These are phyloP conservation scores for Haematococcus sp. DNA, from an alignment of 139 green algal species.

Conservation along the genomic window DNA sequence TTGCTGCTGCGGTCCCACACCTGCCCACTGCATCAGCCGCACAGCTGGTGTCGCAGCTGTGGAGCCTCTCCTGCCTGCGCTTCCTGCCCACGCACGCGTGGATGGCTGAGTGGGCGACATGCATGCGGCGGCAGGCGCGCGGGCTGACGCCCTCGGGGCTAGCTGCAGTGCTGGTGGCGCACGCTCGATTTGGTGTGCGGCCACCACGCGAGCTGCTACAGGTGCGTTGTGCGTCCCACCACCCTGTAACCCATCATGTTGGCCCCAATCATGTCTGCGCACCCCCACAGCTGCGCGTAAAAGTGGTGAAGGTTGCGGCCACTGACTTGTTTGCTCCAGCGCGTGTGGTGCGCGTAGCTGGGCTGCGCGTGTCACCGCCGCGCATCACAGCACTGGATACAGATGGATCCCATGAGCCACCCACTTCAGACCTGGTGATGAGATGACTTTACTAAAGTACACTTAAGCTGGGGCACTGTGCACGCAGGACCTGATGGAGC, in stretches of 20 bases:
- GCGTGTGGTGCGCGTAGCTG: too few species aligned
- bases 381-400: too few species aligned
- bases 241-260: too few species aligned
- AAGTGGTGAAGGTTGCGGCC: too few species aligned
- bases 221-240: background rate
- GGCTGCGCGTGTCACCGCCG: too few species aligned
- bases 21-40: background rate
- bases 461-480: too few species aligned
- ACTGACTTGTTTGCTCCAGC: too few species aligned
- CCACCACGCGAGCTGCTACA: background rate
- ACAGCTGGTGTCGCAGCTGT: background rate
- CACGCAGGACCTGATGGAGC: conserved; percentile 1
- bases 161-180: background rate
- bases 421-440: too few species aligned
- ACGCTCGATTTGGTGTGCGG: background rate
- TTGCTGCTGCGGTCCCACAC: background rate
- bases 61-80: background rate
- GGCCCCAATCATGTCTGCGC: background rate
- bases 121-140: background rate
- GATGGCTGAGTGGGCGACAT: background rate
- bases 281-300: too few species aligned
- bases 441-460: too few species aligned
- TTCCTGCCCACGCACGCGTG: background rate
- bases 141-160: background rate
- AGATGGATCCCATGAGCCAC: too few species aligned